A percentile compares a stretch with the other conserved stretches of the same genome.
phyloP scores from a whole-genome alignment of 1,284 basidiomycete genomes.

The Schizopora paradoxa region DNA sequence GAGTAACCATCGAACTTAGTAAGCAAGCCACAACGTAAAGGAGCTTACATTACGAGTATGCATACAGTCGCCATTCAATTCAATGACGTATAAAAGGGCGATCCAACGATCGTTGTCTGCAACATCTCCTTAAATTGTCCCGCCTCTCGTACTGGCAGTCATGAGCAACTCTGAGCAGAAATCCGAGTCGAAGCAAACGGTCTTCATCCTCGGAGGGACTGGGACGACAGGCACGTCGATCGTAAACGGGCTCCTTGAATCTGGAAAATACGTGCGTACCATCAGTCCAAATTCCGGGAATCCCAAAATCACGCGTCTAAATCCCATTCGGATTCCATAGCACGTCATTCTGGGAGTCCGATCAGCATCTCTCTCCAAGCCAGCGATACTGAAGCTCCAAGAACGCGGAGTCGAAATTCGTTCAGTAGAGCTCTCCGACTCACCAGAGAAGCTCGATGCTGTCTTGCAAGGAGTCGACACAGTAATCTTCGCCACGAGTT shows the following conservation, averaged over 20 bases:
- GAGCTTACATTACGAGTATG: no score
- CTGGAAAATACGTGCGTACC: slow-evolving; percentile 4
- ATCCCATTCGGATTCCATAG: no score
- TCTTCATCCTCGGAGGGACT: slow-evolving; percentile 9
- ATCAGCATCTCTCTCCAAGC: background rate
- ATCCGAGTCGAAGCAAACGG: slow-evolving; percentile 3
- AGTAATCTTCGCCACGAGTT: background rate
- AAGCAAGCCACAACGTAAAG: no score
- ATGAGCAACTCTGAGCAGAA: no score
- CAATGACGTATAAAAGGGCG: no score
- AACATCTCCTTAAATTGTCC: no score
- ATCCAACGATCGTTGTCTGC: no score
- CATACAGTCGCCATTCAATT: no score
- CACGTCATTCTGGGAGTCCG: background rate
- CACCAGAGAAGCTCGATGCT: background rate
- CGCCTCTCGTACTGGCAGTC: no score
- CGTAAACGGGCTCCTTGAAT: slow-evolving; percentile 5
- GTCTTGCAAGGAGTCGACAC: slow-evolving; percentile 3
- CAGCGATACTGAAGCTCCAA: background rate
- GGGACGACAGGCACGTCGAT: slow-evolving; percentile 3
- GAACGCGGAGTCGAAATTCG: background rate
- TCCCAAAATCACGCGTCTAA: no score
- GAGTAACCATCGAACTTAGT: no score
- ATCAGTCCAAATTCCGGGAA: no score
- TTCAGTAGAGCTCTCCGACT: background rate